Base-by-base conservation (phyloP, 2,329 filamentous ascomycete genomes). In the Ophiostoma sp. region DNA sequence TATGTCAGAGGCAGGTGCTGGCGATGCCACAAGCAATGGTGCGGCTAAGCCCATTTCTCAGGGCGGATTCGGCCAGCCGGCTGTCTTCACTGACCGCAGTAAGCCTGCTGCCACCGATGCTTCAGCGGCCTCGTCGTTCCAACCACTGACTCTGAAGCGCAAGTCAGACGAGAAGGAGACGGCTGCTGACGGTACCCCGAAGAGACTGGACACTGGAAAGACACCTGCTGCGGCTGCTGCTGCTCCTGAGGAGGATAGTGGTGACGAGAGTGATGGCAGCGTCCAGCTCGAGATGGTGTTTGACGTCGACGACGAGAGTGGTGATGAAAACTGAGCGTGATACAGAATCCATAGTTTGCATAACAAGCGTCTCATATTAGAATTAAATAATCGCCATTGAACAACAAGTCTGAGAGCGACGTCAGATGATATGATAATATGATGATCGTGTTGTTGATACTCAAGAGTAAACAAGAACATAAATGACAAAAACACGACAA, bases 221-320 rank as follows among this genome's bases (percentile, higher is more conserved):
- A 75, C 68, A 3, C 75, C 73, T 0, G 77, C 75, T 7, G 5
- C 65, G 1, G 63, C 44, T 11, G 38, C n/a, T 67, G 71, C 36
- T 16, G 27, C 38, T 18, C 69, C 72, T 18, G 66, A 7, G 18
- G 69, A 63, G 0, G 81, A 80, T n/a, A 81, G 81, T 27, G 80
- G 80, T 14, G 79, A 80, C 44, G 80, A 81, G 18, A 76, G 75
- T 42, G 83, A 85, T 68, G 83, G 81, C 67, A 86, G 84, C 69
- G 81, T 86, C 12, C 83, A 86, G 75, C 77, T 87, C 68, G 84
- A 86, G 67, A 86, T 86, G 83, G 84, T 85, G 63, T 75, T 87
- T 9, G 84, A 87, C 9, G 82, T 83, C 16, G 81, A 82, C 9
- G 79, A 79, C 11, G 60, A 63, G 60, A 63, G 60, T 0, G 82